Percentiles rank a stretch among this genome's conserved stretches.
phyloP scores from a whole-genome alignment of 2,329 filamentous ascomycete genomes.

The Aureobasidium sp. region DNA sequence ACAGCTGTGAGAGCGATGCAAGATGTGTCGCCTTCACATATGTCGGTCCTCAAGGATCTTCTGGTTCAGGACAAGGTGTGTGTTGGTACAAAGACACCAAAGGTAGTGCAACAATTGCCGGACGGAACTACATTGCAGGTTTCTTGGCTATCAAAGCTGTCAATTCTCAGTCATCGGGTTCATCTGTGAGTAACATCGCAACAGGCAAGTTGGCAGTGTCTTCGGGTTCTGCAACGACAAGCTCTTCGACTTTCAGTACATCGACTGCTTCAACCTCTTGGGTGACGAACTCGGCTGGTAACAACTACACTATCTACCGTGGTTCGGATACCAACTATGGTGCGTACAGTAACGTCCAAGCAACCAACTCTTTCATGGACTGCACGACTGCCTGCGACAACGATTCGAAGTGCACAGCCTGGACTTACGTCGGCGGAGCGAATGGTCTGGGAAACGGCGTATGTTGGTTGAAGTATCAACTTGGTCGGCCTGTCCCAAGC shows the following conservation, averaged over 20 bases:
- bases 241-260: background rate
- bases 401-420: conserved; percentile 15
- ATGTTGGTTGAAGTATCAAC: conserved; percentile 17
- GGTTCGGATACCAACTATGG: conserved; percentile 13
- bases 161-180: background rate
- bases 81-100: conserved; percentile 18
- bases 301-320: conserved; percentile 12
- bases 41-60: conserved; percentile 10
- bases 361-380: conserved; percentile 13
- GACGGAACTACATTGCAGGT: conserved; percentile 15
- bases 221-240: background rate
- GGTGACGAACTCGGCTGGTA: background rate
- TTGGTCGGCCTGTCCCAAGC: background rate
- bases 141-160: conserved; percentile 4
- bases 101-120: conserved; percentile 5
- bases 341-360: conserved; percentile 12
- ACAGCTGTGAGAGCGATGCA: conserved; percentile 12
- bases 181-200: background rate
- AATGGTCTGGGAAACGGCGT: too few species aligned
- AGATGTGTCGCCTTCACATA: conserved; percentile 17
- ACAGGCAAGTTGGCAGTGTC: background rate
- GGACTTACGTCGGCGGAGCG: conserved; percentile 15
- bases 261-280: conserved; percentile 1
- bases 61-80: conserved; percentile 7
- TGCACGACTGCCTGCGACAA: conserved; percentile 16